phyloP scores from a whole-genome alignment of 331 rosid genomes.

The Telfairia occidentalis region DNA sequence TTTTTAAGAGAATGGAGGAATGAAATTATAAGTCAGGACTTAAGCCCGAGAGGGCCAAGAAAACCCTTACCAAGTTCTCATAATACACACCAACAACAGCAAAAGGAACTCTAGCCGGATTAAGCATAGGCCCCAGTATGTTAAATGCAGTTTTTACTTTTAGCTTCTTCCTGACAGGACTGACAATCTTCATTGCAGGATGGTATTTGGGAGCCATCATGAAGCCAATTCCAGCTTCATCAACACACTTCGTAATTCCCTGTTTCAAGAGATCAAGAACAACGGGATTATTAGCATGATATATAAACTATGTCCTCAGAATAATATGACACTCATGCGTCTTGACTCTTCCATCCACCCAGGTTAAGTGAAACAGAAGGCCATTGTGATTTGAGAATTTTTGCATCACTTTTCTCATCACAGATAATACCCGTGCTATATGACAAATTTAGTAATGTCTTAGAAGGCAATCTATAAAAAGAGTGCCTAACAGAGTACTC shows the following conservation, averaged over 20 bases:
- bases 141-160: slow-evolving; percentile 81
- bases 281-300: not conserved
- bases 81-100: slow-evolving; percentile 94
- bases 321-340: not conserved
- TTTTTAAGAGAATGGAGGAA: not conserved
- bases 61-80: slow-evolving; percentile 58
- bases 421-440: not conserved
- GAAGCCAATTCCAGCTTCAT: slow-evolving; percentile 81
- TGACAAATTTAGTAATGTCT: not conserved
- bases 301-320: not conserved
- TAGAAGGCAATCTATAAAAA: not conserved
- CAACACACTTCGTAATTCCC: slow-evolving; percentile 62
- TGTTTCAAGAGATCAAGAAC: slow-evolving; percentile 27
- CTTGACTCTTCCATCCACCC: not conserved
- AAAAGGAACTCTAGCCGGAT: slow-evolving; percentile 75
- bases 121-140: slow-evolving; percentile 85
- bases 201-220: slow-evolving; percentile 91
- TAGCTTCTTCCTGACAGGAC: slow-evolving; percentile 71
- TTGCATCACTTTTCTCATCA: not conserved
- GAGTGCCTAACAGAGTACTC: not conserved
- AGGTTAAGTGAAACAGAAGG: not conserved
- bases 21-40: not conserved
- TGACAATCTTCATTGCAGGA: slow-evolving; percentile 75
- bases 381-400: not conserved
- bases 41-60: not conserved